A percentile compares a stretch with the other conserved stretches of the same genome.
Evolutionary conservation across 495 filamentous ascomycete species (phyloP).

Genomic region (Aspergillus sclerotioniger): DNA sequence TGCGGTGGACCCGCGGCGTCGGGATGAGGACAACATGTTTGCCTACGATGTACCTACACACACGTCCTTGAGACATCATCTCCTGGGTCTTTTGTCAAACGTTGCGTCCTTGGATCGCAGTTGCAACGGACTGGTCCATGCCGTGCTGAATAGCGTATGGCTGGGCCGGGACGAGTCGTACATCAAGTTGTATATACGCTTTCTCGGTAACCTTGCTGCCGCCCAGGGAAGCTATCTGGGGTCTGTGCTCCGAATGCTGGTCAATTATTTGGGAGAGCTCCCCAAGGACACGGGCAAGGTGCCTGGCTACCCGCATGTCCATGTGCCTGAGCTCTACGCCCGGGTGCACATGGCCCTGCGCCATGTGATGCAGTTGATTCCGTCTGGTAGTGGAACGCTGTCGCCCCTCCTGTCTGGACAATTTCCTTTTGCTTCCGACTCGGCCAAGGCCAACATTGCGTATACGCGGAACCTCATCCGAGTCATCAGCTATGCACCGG

Average conservation of each 20-base stretch:
- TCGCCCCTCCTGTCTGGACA: conserved; percentile 59
- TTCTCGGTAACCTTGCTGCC: conserved; percentile 76
- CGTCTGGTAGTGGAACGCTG: conserved; percentile 69
- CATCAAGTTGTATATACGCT: conserved; percentile 72
- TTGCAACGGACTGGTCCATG: conserved; percentile 71
- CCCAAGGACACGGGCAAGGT: conserved; percentile 53
- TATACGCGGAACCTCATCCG: conserved; percentile 79
- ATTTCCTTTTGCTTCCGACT: conserved; percentile 74
- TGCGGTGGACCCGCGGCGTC: conserved; percentile 41
- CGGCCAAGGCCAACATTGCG: conserved; percentile 65
- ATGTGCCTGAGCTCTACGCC: conserved; percentile 56
- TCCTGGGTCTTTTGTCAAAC: conserved; percentile 74
- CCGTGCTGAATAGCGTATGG: conserved; percentile 75
- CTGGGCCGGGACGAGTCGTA: conserved; percentile 80
- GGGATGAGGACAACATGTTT: conserved; percentile 41
- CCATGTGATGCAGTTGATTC: conserved; percentile 73
- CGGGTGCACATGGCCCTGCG: conserved; percentile 73
- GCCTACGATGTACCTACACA: conserved; percentile 42
- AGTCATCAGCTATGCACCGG: conserved; percentile 70
- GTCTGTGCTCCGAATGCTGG: conserved; percentile 72
- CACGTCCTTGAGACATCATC: conserved; percentile 64
- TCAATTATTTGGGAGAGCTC: conserved; percentile 65
- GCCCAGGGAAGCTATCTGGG: conserved; percentile 68
- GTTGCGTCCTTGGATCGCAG: conserved; percentile 66
- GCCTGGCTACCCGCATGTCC: conserved; percentile 58